A percentile compares a stretch with the other conserved stretches of the same genome.
Conservation (phyloP, 352 stramenopile species). For the Phytophthora sp. region DNA sequence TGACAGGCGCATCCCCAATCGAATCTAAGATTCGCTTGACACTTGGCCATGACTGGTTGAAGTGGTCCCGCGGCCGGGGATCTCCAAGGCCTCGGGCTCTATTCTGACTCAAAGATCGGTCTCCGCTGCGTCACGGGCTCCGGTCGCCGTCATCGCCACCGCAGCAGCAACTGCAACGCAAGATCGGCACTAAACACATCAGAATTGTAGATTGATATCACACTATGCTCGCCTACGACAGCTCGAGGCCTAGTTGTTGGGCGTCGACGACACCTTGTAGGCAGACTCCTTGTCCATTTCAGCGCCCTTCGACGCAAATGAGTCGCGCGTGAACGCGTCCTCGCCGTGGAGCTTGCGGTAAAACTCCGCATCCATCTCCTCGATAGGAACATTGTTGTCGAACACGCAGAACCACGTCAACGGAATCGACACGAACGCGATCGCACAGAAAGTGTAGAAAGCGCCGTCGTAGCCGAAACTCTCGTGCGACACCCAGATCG, state of each 20-base stretch:
- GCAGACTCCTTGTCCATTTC: conserved; percentile 9
- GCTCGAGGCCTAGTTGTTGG: conserved; percentile 2
- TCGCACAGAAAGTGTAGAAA: conserved; percentile 49
- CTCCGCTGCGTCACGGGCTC: no score
- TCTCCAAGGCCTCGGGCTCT: no score
- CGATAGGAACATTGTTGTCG: conserved; percentile 46
- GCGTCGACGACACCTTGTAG: not conserved
- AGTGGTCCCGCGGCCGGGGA: not conserved
- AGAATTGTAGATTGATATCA: no score
- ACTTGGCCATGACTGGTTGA: not conserved
- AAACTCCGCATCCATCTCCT: conserved; percentile 25
- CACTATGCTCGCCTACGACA: no score
- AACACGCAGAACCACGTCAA: conserved; percentile 64
- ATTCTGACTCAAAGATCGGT: no score
- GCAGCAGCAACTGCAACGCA: no score
- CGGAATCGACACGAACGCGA: conserved; percentile 50
- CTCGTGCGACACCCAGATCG: conserved; percentile 24
- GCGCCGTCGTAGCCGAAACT: conserved; percentile 27
- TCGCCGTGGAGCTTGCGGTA: conserved; percentile 5
- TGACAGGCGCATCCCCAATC: not conserved
- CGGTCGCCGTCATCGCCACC: no score
- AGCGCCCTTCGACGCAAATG: conserved; percentile 13
- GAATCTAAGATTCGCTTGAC: conserved; percentile 6
- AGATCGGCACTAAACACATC: no score
- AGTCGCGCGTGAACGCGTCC: conserved; percentile 1